A percentile compares a stretch with the other conserved stretches of the same genome.
phyloP scores from a whole-genome alignment of 768 basidiomycete genomes.

The Guyanaporus albipodus region DNA sequence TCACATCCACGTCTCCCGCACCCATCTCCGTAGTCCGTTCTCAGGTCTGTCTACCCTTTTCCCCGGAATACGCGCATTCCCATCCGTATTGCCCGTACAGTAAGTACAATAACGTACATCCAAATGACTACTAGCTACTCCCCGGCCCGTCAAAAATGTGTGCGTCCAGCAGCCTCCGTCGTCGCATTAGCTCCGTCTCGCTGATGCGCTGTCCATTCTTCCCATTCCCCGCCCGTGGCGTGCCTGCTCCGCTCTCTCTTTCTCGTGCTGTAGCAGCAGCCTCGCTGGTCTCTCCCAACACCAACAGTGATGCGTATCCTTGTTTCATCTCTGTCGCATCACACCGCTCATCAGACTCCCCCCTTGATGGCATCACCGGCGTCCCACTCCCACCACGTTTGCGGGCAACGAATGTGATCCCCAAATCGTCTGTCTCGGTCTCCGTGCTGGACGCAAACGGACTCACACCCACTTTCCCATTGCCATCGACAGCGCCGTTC shows the following conservation, averaged over 20 bases:
- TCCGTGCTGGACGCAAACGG: slow-evolving; percentile 53
- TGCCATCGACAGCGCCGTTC: slow-evolving; percentile 2
- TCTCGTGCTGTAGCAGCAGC: slow-evolving; percentile 7
- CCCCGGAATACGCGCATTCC: background rate
- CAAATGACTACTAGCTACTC: background rate
- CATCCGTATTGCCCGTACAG: background rate
- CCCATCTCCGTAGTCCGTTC: background rate
- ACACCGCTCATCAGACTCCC: slow-evolving; percentile 19
- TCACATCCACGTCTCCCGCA: slow-evolving; percentile 6
- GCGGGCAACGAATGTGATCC: slow-evolving; percentile 70
- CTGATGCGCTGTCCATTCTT: slow-evolving; percentile 65
- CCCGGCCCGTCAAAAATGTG: slow-evolving; percentile 50
- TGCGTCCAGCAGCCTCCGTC: slow-evolving; percentile 72
- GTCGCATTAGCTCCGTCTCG: slow-evolving; percentile 75
- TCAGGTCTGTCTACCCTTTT: background rate
- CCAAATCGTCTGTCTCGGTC: slow-evolving; percentile 66
- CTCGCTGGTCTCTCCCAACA: slow-evolving; percentile 3
- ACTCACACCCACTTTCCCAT: slow-evolving; percentile 18
- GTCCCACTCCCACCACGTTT: slow-evolving; percentile 36
- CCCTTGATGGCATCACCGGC: slow-evolving; percentile 16
- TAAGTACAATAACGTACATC: slow-evolving; percentile 4
- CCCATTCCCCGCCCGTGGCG: slow-evolving; percentile 31
- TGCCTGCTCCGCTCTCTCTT: slow-evolving; percentile 28
- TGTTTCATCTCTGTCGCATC: slow-evolving; percentile 16
- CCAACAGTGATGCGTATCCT: slow-evolving; percentile 12